These are phyloP conservation scores for Abelmoschus esculentus DNA, from an alignment of 345 rosid species.

Conservation along the genomic window DNA sequence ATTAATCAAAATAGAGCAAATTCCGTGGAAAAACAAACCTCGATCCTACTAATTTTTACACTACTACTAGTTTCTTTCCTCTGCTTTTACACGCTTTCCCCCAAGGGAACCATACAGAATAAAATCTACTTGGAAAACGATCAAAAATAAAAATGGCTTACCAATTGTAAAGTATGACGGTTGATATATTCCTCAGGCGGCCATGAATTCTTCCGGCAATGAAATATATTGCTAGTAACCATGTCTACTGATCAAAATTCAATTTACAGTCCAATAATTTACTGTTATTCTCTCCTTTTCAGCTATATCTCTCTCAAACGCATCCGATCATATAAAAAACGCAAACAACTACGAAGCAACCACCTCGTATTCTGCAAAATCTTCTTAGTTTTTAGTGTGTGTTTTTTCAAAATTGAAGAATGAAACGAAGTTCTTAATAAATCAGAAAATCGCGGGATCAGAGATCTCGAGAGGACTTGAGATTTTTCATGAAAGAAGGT, in stretches of 20 bases:
- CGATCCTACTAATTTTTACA: neutral
- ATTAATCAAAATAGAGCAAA: neutral
- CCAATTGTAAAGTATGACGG: constrained; percentile 66
- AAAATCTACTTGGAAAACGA: neutral
- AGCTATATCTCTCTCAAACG: neutral
- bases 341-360: too few relatives aligned
- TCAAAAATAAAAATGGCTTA: constrained; percentile 19
- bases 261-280: neutral
- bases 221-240: constrained; percentile 80
- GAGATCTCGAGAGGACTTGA: constrained; percentile 10
- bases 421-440: neutral
- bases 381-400: too few relatives aligned
- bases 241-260: constrained; percentile 28
- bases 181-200: constrained; percentile 86
- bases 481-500: neutral
- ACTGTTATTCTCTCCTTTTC: neutral
- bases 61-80: neutral
- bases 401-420: neutral
- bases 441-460: constrained; percentile 4
- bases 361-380: too few relatives aligned
- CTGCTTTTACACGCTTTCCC: neutral
- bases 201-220: constrained; percentile 83
- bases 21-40: neutral
- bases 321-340: neutral
- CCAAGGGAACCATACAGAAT: too few relatives aligned